Evolutionary conservation across 768 basidiomycete genomes (phyloP).

Genomic region (Termitomyces sp.): DNA sequence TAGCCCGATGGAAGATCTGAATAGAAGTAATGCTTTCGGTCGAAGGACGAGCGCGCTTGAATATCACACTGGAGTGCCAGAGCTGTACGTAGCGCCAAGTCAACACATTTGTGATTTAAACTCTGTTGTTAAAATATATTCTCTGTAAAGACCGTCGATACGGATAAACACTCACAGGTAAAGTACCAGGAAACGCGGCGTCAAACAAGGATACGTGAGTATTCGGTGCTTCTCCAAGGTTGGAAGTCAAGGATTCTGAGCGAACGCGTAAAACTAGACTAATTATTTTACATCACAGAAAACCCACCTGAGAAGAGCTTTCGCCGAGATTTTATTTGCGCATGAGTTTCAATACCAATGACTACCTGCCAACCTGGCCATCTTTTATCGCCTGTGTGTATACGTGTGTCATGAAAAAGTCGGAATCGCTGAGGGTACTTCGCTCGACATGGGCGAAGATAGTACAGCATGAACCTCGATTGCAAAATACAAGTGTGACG

Average conservation of each 20-base stretch:
- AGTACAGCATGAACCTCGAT: conserved; percentile 15
- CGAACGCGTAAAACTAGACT: not conserved
- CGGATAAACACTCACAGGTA: conserved; percentile 58
- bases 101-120: conserved; percentile 65
- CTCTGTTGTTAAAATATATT: conserved; percentile 25
- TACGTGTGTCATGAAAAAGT: conserved; percentile 27
- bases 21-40: conserved; percentile 98
- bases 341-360: conserved; percentile 94
- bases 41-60: conserved; percentile 74
- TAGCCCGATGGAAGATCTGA: conserved; percentile 91
- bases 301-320: conserved; percentile 79
- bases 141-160: not conserved
- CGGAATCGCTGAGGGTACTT: conserved; percentile 13
- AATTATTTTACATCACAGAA: not conserved
- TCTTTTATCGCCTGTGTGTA: conserved; percentile 32
- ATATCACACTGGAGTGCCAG: conserved; percentile 66
- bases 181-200: conserved; percentile 88
- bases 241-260: conserved; percentile 35
- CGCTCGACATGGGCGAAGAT: conserved; percentile 15
- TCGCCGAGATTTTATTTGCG: conserved; percentile 79
- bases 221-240: conserved; percentile 53
- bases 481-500: not conserved
- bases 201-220: conserved; percentile 73
- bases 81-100: conserved; percentile 76
- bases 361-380: conserved; percentile 90